Evolutionary conservation across 2,329 filamentous ascomycete genomes (phyloP).

Genomic region (Bipolaris cookei): DNA sequence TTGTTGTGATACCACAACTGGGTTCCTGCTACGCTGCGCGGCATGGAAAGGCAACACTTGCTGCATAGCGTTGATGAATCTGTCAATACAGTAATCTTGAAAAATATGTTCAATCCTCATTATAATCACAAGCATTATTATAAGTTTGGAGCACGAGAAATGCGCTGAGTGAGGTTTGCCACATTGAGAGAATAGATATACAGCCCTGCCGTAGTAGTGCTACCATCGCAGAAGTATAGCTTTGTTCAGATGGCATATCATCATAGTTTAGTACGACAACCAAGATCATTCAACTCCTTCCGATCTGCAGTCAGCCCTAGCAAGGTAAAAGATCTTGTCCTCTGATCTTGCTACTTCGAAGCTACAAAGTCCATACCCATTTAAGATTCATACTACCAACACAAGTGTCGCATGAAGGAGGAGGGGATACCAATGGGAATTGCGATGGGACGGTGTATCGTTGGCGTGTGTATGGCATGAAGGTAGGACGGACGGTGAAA

Average conservation of each 20-base stretch:
- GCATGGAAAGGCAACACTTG: not conserved
- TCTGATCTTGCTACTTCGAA: conserved; percentile 19
- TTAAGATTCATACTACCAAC: not conserved
- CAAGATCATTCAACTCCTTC: conserved; percentile 13
- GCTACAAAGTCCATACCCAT: conserved; percentile 2
- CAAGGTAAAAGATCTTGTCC: conserved; percentile 27
- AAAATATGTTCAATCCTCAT: conserved; percentile 2
- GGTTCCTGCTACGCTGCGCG: no score
- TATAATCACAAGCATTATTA: no score
- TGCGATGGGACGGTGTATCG: not conserved
- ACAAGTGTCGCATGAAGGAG: conserved; percentile 4
- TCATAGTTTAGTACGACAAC: conserved; percentile 14
- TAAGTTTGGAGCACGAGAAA: no score
- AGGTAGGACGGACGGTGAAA: not conserved
- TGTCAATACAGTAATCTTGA: no score
- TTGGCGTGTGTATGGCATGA: not conserved
- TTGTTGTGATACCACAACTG: no score
- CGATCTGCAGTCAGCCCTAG: conserved; percentile 22
- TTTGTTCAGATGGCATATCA: not conserved
- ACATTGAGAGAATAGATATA: not conserved
- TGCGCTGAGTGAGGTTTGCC: not conserved
- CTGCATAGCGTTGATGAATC: no score
- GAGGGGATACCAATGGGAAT: not conserved
- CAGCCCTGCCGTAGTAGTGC: not conserved
- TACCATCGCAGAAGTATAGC: not conserved